A percentile compares a stretch with the other conserved stretches of the same genome.
phyloP scores from a whole-genome alignment of 768 basidiomycete genomes.

The Kwoniella botswanensis region DNA sequence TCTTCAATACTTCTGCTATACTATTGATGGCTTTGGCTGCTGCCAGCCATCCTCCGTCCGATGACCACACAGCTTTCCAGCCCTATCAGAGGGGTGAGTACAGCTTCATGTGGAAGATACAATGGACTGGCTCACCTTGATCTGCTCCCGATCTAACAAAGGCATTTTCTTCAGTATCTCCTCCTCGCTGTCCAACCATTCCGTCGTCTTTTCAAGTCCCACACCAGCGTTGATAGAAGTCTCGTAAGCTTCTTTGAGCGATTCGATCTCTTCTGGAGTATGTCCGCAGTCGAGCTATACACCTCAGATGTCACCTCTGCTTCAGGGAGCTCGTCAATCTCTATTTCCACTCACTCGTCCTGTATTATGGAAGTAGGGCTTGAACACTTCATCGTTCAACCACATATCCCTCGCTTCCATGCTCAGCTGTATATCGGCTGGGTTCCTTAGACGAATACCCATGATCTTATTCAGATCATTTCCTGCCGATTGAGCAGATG shows the following conservation, averaged over 20 bases:
- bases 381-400: slow-evolving; percentile 45
- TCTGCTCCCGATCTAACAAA: slow-evolving; percentile 22
- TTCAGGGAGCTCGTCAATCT: not conserved
- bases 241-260: slow-evolving; percentile 25
- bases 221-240: slow-evolving; percentile 15
- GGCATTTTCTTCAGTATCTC: slow-evolving; percentile 30
- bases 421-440: slow-evolving; percentile 18
- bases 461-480: slow-evolving; percentile 50
- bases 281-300: slow-evolving; percentile 26
- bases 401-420: slow-evolving; percentile 44
- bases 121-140: slow-evolving; percentile 24
- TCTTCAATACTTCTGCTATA: slow-evolving; percentile 38
- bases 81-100: slow-evolving; percentile 13
- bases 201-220: slow-evolving; percentile 14
- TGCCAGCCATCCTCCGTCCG: slow-evolving; percentile 45
- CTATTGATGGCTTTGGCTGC: slow-evolving; percentile 45
- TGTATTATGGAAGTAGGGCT: slow-evolving; percentile 40
- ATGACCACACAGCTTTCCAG: slow-evolving; percentile 44
- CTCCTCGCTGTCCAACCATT: slow-evolving; percentile 38
- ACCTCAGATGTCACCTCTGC: too few relatives aligned
- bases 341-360: slow-evolving; percentile 34
- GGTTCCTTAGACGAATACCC: slow-evolving; percentile 19
- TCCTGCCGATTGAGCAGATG: slow-evolving; percentile 35
- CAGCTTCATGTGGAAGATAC: not conserved
- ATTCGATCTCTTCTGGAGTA: slow-evolving; percentile 12